Conservation (phyloP, 2,329 filamentous ascomycete species). For the Beauveria medogensis region DNA sequence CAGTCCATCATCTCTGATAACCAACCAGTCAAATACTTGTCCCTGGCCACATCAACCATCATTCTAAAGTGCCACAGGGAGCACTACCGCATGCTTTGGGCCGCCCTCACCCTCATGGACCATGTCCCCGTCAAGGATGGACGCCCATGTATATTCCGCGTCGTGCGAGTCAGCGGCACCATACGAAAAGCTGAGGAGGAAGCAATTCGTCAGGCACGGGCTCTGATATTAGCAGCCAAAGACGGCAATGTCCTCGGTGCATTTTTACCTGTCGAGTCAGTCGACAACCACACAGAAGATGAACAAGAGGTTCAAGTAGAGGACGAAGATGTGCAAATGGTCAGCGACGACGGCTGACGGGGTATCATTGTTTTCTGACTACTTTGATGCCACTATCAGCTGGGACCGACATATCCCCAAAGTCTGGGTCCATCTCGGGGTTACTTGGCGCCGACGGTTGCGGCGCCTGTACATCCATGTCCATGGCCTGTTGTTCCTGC, state of each 20-base stretch:
- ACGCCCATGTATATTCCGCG: constrained; percentile 67
- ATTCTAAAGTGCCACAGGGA: constrained; percentile 78
- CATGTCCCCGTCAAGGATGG: constrained; percentile 53
- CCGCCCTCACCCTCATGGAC: constrained; percentile 74
- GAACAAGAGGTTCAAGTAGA: constrained; percentile 26
- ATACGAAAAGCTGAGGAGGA: constrained; percentile 90
- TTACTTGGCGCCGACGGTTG: constrained; percentile 17
- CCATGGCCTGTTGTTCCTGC: constrained; percentile 29
- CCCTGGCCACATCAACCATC: constrained; percentile 83
- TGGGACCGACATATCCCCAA: constrained; percentile 44
- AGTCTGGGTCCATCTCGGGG: constrained; percentile 34
- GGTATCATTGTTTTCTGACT: constrained; percentile 53
- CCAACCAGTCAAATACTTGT: constrained; percentile 80
- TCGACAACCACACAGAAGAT: constrained; percentile 30
- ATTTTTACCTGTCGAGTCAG: constrained; percentile 3
- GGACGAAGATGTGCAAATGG: constrained; percentile 39
- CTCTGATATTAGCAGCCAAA: constrained; percentile 60
- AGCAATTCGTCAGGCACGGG: constrained; percentile 68
- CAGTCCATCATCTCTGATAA: neutral
- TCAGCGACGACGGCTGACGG: constrained; percentile 36
- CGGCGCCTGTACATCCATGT: constrained; percentile 22
- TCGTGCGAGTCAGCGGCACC: constrained; percentile 83
- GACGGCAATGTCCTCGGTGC: constrained; percentile 28
- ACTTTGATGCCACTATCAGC: constrained; percentile 63
- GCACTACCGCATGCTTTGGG: constrained; percentile 84